These are phyloP conservation scores for Gaertneriomyces sp. DNA, from an alignment of 192 early-diverging fungal species.

Conservation along the genomic window DNA sequence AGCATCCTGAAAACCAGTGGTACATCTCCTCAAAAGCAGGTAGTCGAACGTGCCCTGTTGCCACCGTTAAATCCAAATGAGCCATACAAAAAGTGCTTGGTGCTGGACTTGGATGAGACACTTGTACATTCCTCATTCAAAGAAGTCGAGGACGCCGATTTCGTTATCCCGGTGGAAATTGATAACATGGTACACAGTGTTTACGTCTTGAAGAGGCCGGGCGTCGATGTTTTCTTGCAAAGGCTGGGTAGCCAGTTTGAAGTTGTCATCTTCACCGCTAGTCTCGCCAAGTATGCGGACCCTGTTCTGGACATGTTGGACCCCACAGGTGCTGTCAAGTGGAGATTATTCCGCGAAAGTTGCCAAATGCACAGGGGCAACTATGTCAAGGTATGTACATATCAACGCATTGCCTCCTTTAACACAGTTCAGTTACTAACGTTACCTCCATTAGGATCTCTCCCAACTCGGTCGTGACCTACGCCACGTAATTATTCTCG, in stretches of 20 bases:
- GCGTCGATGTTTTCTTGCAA: constrained; percentile 90
- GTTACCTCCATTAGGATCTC: constrained; percentile 60
- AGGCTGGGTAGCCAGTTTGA: constrained; percentile 84
- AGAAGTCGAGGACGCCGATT: constrained; percentile 77
- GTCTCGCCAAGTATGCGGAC: constrained; percentile 95
- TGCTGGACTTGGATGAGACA: constrained; percentile 96
- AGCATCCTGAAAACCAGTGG: neutral
- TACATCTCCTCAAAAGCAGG: neutral
- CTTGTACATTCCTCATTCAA: constrained; percentile 96
- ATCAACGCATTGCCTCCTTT: neutral
- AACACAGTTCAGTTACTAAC: neutral
- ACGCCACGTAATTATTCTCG: constrained; percentile 82
- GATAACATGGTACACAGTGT: constrained; percentile 88
- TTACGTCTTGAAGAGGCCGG: constrained; percentile 93
- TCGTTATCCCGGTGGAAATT: constrained; percentile 88
- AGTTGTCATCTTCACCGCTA: constrained; percentile 93
- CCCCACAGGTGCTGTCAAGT: constrained; percentile 74
- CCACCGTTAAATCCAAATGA: constrained; percentile 63
- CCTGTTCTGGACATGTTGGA: constrained; percentile 95
- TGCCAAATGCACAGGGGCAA: constrained; percentile 93
- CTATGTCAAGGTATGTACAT: constrained; percentile 77
- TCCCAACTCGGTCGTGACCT: constrained; percentile 84
- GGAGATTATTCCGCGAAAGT: constrained; percentile 93
- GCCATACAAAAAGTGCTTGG: constrained; percentile 81
- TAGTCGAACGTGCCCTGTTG: constrained; percentile 5